Conservation (phyloP, 208 protist species). For the Leishmania arabica region DNA sequence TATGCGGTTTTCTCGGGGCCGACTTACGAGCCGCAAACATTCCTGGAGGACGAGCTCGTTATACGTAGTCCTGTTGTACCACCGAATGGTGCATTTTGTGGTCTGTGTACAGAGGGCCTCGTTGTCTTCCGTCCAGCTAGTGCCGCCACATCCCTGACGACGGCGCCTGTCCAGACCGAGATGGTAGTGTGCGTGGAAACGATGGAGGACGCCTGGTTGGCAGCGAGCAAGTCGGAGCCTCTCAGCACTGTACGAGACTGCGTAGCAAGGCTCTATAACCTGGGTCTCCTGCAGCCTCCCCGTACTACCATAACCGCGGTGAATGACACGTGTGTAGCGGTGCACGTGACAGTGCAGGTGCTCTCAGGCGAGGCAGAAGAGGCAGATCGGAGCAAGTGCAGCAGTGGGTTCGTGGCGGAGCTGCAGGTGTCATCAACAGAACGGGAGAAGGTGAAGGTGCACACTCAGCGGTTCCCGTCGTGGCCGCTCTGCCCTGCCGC, state of each 20-base stretch:
- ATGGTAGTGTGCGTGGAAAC: constrained; percentile 8
- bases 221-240: background rate
- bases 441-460: background rate
- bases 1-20: background rate
- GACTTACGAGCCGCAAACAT: background rate
- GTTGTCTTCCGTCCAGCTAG: constrained; percentile 3
- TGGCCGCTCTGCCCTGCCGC: background rate
- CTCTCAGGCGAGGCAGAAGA: background rate
- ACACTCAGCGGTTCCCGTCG: constrained; percentile 6
- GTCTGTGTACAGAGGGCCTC: constrained; percentile 16
- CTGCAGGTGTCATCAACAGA: background rate
- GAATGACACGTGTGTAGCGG: constrained; percentile 1
- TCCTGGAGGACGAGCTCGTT: background rate
- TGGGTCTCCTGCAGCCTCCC: constrained; percentile 16
- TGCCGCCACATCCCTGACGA: background rate
- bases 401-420: background rate
- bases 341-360: constrained; percentile 5
- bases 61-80: background rate
- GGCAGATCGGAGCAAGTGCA: constrained; percentile 1
- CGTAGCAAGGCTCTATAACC: constrained; percentile 11
- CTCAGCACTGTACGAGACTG: constrained; percentile 16
- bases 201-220: background rate
- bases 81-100: background rate
- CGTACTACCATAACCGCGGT: background rate
- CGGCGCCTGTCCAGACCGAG: background rate